A percentile compares a stretch with the other conserved stretches of the same genome.
Conservation (phyloP, 345 rosid genomes). For the Nephelium lappaceum region DNA sequence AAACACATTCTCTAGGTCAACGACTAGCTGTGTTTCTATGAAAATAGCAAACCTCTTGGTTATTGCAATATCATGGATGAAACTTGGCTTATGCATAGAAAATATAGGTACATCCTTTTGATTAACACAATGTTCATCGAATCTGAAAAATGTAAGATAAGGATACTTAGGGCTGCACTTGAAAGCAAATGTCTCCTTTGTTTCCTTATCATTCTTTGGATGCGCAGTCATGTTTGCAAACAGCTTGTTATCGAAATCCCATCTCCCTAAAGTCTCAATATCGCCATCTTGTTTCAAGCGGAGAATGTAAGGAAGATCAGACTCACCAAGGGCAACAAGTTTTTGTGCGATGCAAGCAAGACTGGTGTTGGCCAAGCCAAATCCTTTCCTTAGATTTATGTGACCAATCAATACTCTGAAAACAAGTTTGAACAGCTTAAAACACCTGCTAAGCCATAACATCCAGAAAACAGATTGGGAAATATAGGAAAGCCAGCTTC, state of each 20-base stretch:
- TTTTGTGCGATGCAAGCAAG: slow-evolving; percentile 16
- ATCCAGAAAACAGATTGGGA: slow-evolving; percentile 21
- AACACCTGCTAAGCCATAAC: slow-evolving; percentile 5
- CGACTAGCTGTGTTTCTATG: slow-evolving; percentile 7
- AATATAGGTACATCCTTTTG: slow-evolving; percentile 22
- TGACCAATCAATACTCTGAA: slow-evolving; percentile 19
- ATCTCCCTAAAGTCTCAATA: slow-evolving; percentile 21
- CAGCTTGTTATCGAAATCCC: slow-evolving; percentile 23
- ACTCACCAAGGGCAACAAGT: slow-evolving; percentile 25
- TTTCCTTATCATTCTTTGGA: slow-evolving; percentile 20
- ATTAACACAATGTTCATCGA: slow-evolving; percentile 21
- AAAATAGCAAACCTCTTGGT: slow-evolving; percentile 28
- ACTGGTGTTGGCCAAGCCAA: slow-evolving; percentile 29
- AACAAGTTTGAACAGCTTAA: background rate
- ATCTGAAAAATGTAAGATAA: slow-evolving; percentile 17
- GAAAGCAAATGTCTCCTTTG: slow-evolving; percentile 32
- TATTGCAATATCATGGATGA: slow-evolving; percentile 30
- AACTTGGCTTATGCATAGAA: slow-evolving; percentile 10
- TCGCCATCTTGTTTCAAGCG: slow-evolving; percentile 15
- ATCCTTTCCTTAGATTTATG: slow-evolving; percentile 13
- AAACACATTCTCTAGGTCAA: background rate
- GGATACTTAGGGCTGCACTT: background rate
- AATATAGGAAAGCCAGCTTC: slow-evolving; percentile 21
- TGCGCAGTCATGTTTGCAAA: slow-evolving; percentile 32
- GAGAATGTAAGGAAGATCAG: slow-evolving; percentile 27